A percentile compares a stretch with the other conserved stretches of the same genome.
Evolutionary conservation across 306 rosid genomes (phyloP).

Genomic region (Prunus mume): DNA sequence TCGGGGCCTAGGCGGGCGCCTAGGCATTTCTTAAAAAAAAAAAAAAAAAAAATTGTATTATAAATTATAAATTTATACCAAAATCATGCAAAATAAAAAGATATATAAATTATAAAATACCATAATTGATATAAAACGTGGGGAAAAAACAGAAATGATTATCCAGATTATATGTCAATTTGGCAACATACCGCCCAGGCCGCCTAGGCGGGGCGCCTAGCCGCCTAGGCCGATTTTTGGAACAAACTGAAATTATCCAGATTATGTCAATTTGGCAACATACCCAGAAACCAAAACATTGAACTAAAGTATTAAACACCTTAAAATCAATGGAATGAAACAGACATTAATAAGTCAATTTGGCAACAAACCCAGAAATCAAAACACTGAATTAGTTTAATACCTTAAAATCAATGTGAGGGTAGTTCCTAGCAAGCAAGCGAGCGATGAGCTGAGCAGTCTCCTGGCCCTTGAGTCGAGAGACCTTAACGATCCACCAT

Average conservation of each 20-base stretch:
- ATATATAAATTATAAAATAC: no score
- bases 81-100: no score
- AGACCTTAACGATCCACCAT: constrained; percentile 73
- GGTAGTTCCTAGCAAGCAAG: constrained; percentile 53
- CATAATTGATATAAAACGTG: no score
- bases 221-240: background rate
- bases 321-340: constrained; percentile 35
- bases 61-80: no score
- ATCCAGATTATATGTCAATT: background rate
- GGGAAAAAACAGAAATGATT: background rate
- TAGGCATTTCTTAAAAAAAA: no score
- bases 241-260: background rate
- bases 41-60: no score
- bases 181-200: background rate
- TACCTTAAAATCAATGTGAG: constrained; percentile 64
- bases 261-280: background rate
- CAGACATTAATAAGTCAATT: background rate
- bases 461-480: constrained; percentile 52
- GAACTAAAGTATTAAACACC: constrained; percentile 22
- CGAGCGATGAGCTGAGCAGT: constrained; percentile 65
- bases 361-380: constrained; percentile 2
- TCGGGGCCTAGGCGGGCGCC: no score
- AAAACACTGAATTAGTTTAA: background rate
- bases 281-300: constrained; percentile 4
- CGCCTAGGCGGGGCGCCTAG: no score